phyloP scores from a whole-genome alignment of 768 basidiomycete genomes.

The Leucogyrophana mollusca region DNA sequence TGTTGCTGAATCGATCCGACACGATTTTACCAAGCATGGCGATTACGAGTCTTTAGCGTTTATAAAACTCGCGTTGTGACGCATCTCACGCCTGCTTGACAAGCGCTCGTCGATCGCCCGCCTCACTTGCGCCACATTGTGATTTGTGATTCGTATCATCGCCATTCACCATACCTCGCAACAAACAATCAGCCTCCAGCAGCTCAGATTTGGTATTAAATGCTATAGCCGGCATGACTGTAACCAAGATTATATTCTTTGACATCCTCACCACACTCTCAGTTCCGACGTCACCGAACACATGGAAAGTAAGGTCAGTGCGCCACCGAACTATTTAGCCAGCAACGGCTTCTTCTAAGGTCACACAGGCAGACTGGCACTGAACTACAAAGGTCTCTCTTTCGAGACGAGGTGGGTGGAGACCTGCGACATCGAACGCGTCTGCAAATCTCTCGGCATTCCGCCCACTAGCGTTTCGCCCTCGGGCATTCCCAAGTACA shows the following conservation, averaged over 20 bases:
- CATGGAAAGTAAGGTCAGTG: constrained; percentile 12
- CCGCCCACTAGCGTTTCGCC: constrained; percentile 25
- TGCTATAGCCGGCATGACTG: not conserved
- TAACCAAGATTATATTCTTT: constrained; percentile 10
- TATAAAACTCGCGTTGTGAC: too few species aligned
- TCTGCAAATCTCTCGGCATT: constrained; percentile 23
- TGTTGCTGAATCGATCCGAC: too few species aligned
- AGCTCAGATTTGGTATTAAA: too few species aligned
- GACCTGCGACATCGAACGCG: constrained; percentile 23
- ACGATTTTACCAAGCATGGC: too few species aligned
- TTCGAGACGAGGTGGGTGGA: constrained; percentile 27
- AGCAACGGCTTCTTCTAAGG: not conserved
- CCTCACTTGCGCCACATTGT: too few species aligned
- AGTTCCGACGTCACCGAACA: constrained; percentile 10
- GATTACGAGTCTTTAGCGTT: too few species aligned
- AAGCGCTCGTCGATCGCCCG: too few species aligned
- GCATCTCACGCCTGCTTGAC: too few species aligned
- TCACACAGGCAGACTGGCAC: constrained; percentile 12
- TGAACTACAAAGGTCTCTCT: constrained; percentile 28
- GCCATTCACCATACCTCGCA: too few species aligned
- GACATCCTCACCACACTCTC: constrained; percentile 7
- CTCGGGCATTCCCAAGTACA: constrained; percentile 27
- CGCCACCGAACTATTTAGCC: not conserved
- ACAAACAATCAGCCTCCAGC: too few species aligned
- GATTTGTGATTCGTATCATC: too few species aligned